Conservation (phyloP, 2,329 filamentous ascomycete genomes). For the Talaromyces sp. region DNA sequence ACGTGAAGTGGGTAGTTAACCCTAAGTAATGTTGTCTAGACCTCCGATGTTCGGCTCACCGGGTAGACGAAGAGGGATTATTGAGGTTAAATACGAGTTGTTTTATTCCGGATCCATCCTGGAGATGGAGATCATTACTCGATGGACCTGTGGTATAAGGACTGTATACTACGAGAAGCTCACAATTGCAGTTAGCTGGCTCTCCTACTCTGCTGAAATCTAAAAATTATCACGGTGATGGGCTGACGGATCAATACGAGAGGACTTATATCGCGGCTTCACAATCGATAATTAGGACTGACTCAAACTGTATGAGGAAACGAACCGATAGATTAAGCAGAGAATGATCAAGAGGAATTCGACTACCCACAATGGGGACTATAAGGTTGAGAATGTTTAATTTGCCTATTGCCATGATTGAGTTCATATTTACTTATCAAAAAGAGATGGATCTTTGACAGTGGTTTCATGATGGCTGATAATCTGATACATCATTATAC, state of each 20-base stretch:
- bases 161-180: not conserved
- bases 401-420: too few species aligned
- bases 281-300: too few species aligned
- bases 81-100: not conserved
- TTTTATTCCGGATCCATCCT: not conserved
- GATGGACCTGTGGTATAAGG: not conserved
- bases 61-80: not conserved
- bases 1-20: constrained; percentile 9
- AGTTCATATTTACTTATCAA: too few species aligned
- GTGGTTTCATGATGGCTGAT: not conserved
- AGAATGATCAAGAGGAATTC: constrained; percentile 23
- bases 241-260: too few species aligned
- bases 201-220: too few species aligned
- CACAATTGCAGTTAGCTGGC: not conserved
- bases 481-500: not conserved
- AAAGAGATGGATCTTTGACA: not conserved
- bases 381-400: not conserved
- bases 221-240: too few species aligned
- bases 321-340: constrained; percentile 26
- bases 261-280: too few species aligned
- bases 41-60: constrained; percentile 1
- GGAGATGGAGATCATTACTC: not conserved
- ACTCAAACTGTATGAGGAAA: constrained; percentile 20
- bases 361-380: not conserved
- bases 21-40: not conserved